Conservation (phyloP, 2,329 filamentous ascomycete species). For the Aspergillus aculeatinus region DNA sequence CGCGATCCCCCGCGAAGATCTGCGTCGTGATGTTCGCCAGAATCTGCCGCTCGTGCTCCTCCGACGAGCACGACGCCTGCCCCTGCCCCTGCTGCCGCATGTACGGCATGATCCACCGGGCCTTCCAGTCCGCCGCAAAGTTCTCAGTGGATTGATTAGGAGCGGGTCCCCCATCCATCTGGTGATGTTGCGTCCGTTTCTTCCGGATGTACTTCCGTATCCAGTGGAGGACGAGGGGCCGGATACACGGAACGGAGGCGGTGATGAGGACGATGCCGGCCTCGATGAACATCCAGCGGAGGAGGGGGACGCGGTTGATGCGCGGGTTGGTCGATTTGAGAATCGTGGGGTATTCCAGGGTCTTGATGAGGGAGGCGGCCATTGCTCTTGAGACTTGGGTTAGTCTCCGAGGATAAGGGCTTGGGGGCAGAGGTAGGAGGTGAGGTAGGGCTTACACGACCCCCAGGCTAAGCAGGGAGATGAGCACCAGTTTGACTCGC, state of each 20-base stretch:
- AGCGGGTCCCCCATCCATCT: neutral
- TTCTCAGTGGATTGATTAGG: neutral
- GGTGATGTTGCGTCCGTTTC: neutral
- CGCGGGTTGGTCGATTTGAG: conserved; percentile 1
- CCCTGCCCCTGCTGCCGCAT: neutral
- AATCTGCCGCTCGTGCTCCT: neutral
- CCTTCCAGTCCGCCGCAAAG: neutral
- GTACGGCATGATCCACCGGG: conserved; percentile 2
- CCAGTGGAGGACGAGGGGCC: neutral
- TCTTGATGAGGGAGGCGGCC: conserved; percentile 9
- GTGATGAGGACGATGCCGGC: conserved; percentile 3
- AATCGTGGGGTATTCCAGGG: conserved; percentile 8
- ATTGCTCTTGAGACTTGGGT: neutral
- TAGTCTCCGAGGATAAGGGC: neutral
- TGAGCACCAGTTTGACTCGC: neutral
- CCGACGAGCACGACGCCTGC: neutral
- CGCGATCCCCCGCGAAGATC: conserved; percentile 2
- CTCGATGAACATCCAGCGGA: conserved; percentile 9
- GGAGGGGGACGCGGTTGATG: conserved; percentile 7
- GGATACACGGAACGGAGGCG: neutral
- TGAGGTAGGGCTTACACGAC: neutral
- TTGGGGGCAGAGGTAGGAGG: no score
- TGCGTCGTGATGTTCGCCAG: conserved; percentile 5
- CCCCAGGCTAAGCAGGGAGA: neutral
- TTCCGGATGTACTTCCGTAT: neutral